phyloP scores from a whole-genome alignment of 805 yeast species.

The Wickerhamomyces canadensis region DNA sequence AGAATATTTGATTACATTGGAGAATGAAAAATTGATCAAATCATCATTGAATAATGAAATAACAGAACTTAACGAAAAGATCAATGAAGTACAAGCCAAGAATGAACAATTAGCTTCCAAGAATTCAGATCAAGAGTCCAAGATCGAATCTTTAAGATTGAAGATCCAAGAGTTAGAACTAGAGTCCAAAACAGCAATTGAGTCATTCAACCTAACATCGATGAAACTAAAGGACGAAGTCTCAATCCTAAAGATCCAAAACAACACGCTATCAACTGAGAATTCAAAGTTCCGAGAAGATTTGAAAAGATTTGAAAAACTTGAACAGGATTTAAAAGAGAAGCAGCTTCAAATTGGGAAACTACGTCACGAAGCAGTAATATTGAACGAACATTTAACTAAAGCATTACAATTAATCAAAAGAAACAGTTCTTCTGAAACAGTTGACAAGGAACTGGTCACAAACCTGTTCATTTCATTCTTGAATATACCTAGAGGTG shows the following conservation, averaged over 20 bases:
- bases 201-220: conserved; percentile 3
- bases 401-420: conserved; percentile 84
- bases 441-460: conserved; percentile 83
- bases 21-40: conserved; percentile 29
- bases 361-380: conserved; percentile 89
- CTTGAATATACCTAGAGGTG: conserved; percentile 84
- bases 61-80: conserved; percentile 25
- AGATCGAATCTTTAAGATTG: conserved; percentile 3
- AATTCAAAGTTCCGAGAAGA: conserved; percentile 18
- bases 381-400: conserved; percentile 90
- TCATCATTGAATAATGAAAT: conserved; percentile 34
- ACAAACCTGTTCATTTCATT: conserved; percentile 84
- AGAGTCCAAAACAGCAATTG: conserved; percentile 1
- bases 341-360: conserved; percentile 83
- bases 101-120: background rate
- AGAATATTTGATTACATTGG: conserved; percentile 30
- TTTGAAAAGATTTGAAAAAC: conserved; percentile 26
- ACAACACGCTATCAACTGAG: conserved; percentile 22
- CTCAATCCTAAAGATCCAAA: conserved; percentile 21
- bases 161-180: conserved; percentile 3
- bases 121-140: background rate
- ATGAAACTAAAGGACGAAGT: conserved; percentile 18
- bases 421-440: conserved; percentile 65
- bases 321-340: conserved; percentile 53
- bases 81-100: conserved; percentile 6